Evolutionary conservation across 2,329 filamentous ascomycete genomes (phyloP), one percentile per base, ranked within the genome.

Genomic region (Ophiostoma populinum): DNA sequence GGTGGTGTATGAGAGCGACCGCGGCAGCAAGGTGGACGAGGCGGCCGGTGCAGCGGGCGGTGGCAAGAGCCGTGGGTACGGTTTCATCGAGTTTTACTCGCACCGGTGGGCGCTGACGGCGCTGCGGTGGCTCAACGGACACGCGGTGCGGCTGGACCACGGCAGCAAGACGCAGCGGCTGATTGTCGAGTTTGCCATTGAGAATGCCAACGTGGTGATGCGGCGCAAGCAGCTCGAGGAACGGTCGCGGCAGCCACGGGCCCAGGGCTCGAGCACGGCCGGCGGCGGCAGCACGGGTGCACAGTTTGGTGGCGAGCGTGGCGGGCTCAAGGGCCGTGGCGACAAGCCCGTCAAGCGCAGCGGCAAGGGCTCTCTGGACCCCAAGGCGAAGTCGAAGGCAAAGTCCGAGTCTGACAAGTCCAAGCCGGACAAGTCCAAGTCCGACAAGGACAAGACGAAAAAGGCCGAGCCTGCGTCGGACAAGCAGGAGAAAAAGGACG

Each of bases 121-220:
- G 17, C 62, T 98, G 42, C 69, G 90, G 31, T 95, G 83, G 75
- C 65, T 98, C 38, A 98, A 98, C 52, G 86, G 87, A 2, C 76
- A 70, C 40, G 59, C 69, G 21, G 46, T 73, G 13, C 61, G 67
- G 47, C 70, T 66, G 43, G 57, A 62, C 17, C 57, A 68, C 35
- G 85, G 90, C 44, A 30, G 22, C 30, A 82, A 79, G 57, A 87
- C 83, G 52, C 86, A 90, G 56, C 69, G 90, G 10, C 59, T 98
- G 34, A 83, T 98, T 50, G 87, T 87, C 24, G 92, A 98, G 55
- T 98, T 98, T 52, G 85, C 90, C 15, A 93, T 98, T 52, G 90
- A 98, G 58, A 98, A 98, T 48, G 86, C 83, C 1, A 86, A 94
- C 49, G 90, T 98, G 1, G 78, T 98, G n/a, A 70, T 76, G 45